Evolutionary conservation across 306 rosid genomes (phyloP).

Genomic region (Cicer judaicum): DNA sequence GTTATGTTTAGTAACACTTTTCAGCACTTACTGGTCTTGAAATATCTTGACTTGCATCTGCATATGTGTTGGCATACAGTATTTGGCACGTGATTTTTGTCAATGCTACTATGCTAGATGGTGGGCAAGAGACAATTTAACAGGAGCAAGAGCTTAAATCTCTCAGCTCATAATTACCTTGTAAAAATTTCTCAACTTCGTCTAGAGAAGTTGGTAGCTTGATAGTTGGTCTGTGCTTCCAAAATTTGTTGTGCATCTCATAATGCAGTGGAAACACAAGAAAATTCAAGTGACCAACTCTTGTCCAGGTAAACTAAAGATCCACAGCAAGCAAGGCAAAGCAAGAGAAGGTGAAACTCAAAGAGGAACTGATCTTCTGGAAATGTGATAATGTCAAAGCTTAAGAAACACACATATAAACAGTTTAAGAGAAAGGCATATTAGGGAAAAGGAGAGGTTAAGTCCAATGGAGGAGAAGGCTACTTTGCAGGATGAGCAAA

Average conservation of each 20-base stretch:
- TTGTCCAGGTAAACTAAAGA: constrained; percentile 8
- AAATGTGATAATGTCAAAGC: background rate
- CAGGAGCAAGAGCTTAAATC: constrained; percentile 17
- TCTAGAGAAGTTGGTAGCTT: background rate
- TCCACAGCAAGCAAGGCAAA: background rate
- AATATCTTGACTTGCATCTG: constrained; percentile 26
- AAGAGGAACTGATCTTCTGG: constrained; percentile 12
- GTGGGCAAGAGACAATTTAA: constrained; percentile 11
- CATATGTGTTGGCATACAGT: constrained; percentile 1
- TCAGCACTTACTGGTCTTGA: background rate
- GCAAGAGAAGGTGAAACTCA: constrained; percentile 18
- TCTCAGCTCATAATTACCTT: constrained; percentile 1
- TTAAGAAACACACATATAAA: constrained; percentile 1
- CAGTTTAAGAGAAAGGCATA: background rate
- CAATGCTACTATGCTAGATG: background rate
- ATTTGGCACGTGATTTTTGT: constrained; percentile 30
- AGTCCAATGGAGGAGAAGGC: background rate
- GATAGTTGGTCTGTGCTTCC: background rate
- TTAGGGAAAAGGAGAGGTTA: background rate
- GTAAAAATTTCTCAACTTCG: background rate
- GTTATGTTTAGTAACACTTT: constrained; percentile 24
- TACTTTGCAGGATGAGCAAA: background rate
- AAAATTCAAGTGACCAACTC: constrained; percentile 10
- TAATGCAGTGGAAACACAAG: constrained; percentile 8
- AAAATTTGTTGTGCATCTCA: background rate